Evolutionary conservation across 169 alveolate genomes (phyloP).

Genomic region (Eimeria nieschulzi): DNA sequence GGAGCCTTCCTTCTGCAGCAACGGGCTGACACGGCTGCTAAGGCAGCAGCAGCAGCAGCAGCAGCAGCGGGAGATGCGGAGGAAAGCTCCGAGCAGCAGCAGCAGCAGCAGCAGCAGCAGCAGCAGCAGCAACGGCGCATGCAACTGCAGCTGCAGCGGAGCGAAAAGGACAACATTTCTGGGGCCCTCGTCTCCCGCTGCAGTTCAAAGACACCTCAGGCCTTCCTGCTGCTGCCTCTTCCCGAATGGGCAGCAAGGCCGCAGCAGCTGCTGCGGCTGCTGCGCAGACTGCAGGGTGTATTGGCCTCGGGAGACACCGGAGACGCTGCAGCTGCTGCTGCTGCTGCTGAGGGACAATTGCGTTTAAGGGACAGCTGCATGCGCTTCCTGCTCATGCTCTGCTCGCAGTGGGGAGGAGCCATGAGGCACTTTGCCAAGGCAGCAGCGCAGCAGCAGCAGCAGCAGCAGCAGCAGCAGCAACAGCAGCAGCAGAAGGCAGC

Average conservation of each 20-base stretch:
- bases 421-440: constrained; percentile 14
- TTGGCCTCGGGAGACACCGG: no score
- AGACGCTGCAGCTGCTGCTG: constrained; percentile 22
- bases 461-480: constrained; percentile 9
- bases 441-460: constrained; percentile 44
- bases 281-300: no score
- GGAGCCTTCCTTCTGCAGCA: background rate
- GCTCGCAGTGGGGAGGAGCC: constrained; percentile 43
- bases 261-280: background rate
- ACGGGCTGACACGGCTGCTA: background rate
- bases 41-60: background rate
- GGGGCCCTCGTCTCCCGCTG: no score
- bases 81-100: background rate
- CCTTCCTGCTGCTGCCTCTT: no score
- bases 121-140: constrained; percentile 88
- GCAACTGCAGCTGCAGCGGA: background rate
- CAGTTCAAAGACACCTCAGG: no score
- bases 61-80: background rate
- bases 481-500: background rate
- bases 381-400: constrained; percentile 8
- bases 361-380: constrained; percentile 22
- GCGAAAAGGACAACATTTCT: background rate
- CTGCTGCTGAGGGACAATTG: background rate
- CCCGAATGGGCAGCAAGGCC: background rate
- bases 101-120: background rate